Conservation (phyloP, 345 rosid genomes). For the Hibiscus mutabilis region DNA sequence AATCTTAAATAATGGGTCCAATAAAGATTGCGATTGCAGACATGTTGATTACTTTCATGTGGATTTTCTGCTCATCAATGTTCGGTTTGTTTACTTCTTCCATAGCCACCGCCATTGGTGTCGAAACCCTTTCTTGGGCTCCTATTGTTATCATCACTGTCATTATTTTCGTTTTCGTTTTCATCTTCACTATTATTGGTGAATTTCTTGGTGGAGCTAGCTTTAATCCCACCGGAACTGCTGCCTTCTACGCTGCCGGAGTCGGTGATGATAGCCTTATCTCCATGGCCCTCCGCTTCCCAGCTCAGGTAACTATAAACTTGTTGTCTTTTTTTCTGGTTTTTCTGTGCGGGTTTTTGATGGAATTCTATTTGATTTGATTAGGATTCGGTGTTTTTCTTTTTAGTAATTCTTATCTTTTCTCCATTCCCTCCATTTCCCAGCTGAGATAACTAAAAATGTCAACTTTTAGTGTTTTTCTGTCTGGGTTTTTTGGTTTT, state of each 20-base stretch:
- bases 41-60: conserved; percentile 50
- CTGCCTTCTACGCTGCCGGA: conserved; percentile 80
- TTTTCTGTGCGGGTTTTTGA: background rate
- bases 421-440: conserved; percentile 81
- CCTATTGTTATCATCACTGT: conserved; percentile 40
- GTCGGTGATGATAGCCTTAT: conserved; percentile 64
- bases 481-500: background rate
- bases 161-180: conserved; percentile 60
- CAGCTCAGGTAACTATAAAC: conserved; percentile 59
- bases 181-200: conserved; percentile 49
- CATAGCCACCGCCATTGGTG: conserved; percentile 43
- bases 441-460: conserved; percentile 58
- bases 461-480: background rate
- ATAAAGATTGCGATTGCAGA: conserved; percentile 64
- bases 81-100: conserved; percentile 52
- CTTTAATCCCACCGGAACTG: conserved; percentile 81
- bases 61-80: conserved; percentile 66
- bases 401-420: conserved; percentile 15
- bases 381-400: too few species aligned
- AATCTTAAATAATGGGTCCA: conserved; percentile 38
- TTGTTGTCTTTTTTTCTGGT: too few species aligned
- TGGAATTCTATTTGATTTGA: background rate
- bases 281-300: conserved; percentile 82
- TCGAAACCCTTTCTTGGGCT: conserved; percentile 43
- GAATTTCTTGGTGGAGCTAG: conserved; percentile 77